Evolutionary conservation across 2,329 filamentous ascomycete genomes (phyloP), one percentile per base, ranked within the genome.

Genomic region (Aspergillus transmontanensis): DNA sequence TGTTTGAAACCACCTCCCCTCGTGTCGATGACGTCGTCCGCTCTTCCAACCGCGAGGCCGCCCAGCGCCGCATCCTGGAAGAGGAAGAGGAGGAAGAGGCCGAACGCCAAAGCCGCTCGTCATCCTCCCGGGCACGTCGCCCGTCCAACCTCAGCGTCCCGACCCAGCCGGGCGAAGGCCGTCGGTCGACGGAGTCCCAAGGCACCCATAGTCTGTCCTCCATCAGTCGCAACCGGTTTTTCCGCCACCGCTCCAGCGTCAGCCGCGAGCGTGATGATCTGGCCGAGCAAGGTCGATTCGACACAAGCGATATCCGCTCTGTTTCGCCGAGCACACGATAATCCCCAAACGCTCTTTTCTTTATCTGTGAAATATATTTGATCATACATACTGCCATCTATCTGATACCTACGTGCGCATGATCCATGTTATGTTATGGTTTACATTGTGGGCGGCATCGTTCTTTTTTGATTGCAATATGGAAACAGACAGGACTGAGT

Each of bases 161-260:
- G 19, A 68, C 70, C 14, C 59, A 59, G 26, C 26, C 62, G 6
- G 61, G 61, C 7, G 66, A 69, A 19, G 68, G 63, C 55, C 73
- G 73, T 26, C 69, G 64, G 28, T 76, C 75, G 9, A 71, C 66
- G n/a, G 75, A 76, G 9, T 73, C 73, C 6, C 62, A 68, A 53
- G 70, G 72, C 63, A 67, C 69, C 68, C 73, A 67, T 63, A 80
- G 68, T 66, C 71, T 72, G 34, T 72, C 67, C 23, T 77, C 81
- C 6, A 78, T 79, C 6, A 85, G 87, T 62, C 83, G 85, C 7
- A 89, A 88, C 66, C 83, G 87, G 3, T 90, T 90, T 78, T 87
- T 90, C 75, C 78, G 82, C 41, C 83, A 86, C n/a, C 75, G 75
- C 59, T 76, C 71, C 30, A 72, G 66, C 56, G 60, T 68, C 58